Base-by-base conservation (phyloP, 495 filamentous ascomycete species). In the Barbatosphaeria neglecta region DNA sequence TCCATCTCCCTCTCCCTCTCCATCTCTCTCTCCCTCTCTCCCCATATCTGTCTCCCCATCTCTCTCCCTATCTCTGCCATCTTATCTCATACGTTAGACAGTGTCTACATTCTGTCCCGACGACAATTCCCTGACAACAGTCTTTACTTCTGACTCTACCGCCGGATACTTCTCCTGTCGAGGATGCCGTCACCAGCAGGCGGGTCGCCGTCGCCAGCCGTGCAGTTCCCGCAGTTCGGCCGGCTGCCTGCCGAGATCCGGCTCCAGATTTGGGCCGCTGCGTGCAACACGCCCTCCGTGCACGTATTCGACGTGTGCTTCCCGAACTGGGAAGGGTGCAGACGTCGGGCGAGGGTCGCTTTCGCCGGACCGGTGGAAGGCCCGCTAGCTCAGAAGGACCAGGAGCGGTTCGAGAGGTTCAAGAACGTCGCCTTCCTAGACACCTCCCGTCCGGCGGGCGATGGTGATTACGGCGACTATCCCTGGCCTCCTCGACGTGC, bases 251-350 rank as follows among this genome's bases (percentile, higher is more conserved):
- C 59, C 27, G 70, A 76, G 49, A 50, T 76, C 24, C 65, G 66
- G 8, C 49, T 70, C 16, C 63, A 67, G 45, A 65, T 76, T 45
- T 76, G 70, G 72, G 68, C 67, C 48, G 46, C 51, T 3, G 65
- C 61, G 6, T 53, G 69, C 0, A 16, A 19, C 7, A 19, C 20
- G 25, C 46, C 46, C 13, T 16, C 38, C 19, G 43, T 48, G 23
- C 46, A 48, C 15, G 13, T 43, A 8, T 48, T 48, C 25, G 46
- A 48, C 39, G 46, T 48, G 23, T 48, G 46, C 25, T 48, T 43
- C 27, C 46, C 46, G 2, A 35, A 11, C 13, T 43, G 19, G 5
- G 2, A 8, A 19, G 18, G 20, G 4, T 25, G 46, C 2, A 23
- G 9, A 3, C 7, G n/a, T 6, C 24, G 46, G 2, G 10, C 16